Conservation (phyloP, 2,329 filamentous ascomycete genomes). For the Fusarium papillatum region DNA sequence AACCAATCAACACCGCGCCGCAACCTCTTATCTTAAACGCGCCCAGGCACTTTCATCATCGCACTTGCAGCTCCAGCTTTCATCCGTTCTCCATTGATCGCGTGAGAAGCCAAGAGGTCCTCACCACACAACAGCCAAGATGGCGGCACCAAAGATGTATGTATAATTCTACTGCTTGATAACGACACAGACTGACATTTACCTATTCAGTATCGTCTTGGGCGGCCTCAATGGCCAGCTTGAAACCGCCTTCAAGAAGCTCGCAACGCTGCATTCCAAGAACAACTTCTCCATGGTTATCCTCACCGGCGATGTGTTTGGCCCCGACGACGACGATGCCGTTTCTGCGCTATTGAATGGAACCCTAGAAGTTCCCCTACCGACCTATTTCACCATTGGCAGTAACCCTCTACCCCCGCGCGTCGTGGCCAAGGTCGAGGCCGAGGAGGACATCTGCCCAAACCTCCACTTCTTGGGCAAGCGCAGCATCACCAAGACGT, state of each 20-base stretch:
- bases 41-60: conserved; percentile 38
- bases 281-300: conserved; percentile 91
- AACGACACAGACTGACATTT: conserved; percentile 14
- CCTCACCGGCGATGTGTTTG: conserved; percentile 87
- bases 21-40: conserved; percentile 50
- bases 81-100: conserved; percentile 17
- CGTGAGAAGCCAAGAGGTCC: conserved; percentile 8
- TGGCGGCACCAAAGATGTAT: conserved; percentile 65
- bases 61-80: conserved; percentile 18
- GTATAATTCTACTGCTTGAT: conserved; percentile 10
- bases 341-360: conserved; percentile 78
- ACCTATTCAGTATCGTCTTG: conserved; percentile 76
- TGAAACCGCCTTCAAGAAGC: conserved; percentile 81
- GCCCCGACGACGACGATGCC: conserved; percentile 68
- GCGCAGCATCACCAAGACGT: conserved; percentile 88
- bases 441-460: conserved; percentile 82
- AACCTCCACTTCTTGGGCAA: conserved; percentile 94
- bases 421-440: conserved; percentile 81
- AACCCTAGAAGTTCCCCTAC: conserved; percentile 80
- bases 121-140: conserved; percentile 41
- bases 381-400: conserved; percentile 93
- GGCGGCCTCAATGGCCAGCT: conserved; percentile 88
- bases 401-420: conserved; percentile 76
- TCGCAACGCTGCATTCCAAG: conserved; percentile 85
- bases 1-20: conserved; percentile 50